Base-by-base conservation (phyloP, 495 filamentous ascomycete species). In the Endocarpon pusillum region DNA sequence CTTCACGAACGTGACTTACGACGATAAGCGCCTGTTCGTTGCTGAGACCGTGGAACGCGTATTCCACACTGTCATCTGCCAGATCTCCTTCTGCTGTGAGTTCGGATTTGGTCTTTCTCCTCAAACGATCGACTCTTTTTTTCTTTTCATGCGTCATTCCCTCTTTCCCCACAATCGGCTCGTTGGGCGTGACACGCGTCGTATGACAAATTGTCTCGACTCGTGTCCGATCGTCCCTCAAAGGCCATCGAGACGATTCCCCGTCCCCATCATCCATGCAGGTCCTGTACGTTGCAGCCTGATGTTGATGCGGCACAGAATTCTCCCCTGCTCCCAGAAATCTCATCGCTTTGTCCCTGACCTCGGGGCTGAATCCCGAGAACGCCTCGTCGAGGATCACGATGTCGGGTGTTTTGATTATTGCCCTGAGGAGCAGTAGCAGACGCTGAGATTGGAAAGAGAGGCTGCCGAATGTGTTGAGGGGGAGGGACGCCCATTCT, bases 341-440 rank as follows among this genome's bases (percentile, higher is more conserved):
- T 0, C 69, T 50, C 35, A 86, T 59, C 42, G 86, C 94, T 43
- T 81, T 85, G 44, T 92, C 76, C 10, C 84, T 66, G n/a, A 89
- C 69, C 0, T 60, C 62, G 24, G 77, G 72, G 38, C 86, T 74
- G 73, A 97, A 82, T 19, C 87, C 85, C 28, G 80, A 83, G 45
- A 93, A 91, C 0, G 89, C 73, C 53, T 97, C 89, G 45, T 96
- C 89, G 2, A 96, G 68, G 23, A 97, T 79, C 20, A 96, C 64
- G 27, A 97, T 67, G 39, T 94, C 87, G 0, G 85, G 82, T 35
- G 67, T 67, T 41, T 84, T 78, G 42, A 89, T 69, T 21, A 91
- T 57, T 11, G 87, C 80, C 4, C 91, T 72, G 19, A 96, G 58
- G 52, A 96, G 89, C 2, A 97, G 68, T 7, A 78, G 64, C 4